Evolutionary conservation across 495 filamentous ascomycete species (phyloP), one percentile per base, ranked within the genome.

Genomic region (Talaromyces ruber): DNA sequence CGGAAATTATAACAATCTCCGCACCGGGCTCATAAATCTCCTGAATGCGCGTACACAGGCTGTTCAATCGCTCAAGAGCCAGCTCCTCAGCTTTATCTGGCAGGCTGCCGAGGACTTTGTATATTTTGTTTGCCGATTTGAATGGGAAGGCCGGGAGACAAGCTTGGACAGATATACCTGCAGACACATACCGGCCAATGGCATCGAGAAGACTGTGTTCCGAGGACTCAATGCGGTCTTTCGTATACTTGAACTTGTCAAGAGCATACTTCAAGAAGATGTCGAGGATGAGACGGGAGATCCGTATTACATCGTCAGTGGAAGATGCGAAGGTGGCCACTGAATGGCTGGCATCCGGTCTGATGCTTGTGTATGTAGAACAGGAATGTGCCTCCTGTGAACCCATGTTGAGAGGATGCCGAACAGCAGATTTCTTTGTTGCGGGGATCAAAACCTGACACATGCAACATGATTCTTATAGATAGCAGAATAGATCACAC

Each of bases 111-210:
- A 82, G 67, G 0, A 81, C 80, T 32, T 82, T 82, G 21, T 70
- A 68, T 28, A 65, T 64, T 5, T 68, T 70, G 59, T 82, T 79
- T 7, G 80, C 73, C 1, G 79, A 82, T 65, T 83, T 83, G 71
- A 81, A 82, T 0, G 80, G 81, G 60, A 84, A 84, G 3, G 78
- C 80, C 37, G 81, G 81, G 2, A 84, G 72, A 50, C 78, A 79
- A 60, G 74, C 43, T 11, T 72, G 54, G 3, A 74, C 64, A 2
- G 54, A 64, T 16, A 16, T 16, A n/a, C 55, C 55, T 37, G 12
- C 6, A 11, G 55, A 58, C 16, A 58, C 55, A 58, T 18, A 58
- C 14, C 21, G 55, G 21, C 55, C 6, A 12, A 58, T 58, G 55
- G 37, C 55, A 34, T 8, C 12, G 21, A 58, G n/a, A 37, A 58